These are phyloP conservation scores for Boletellus emodensis DNA, from an alignment of 768 basidiomycete species.

Conservation along the genomic window DNA sequence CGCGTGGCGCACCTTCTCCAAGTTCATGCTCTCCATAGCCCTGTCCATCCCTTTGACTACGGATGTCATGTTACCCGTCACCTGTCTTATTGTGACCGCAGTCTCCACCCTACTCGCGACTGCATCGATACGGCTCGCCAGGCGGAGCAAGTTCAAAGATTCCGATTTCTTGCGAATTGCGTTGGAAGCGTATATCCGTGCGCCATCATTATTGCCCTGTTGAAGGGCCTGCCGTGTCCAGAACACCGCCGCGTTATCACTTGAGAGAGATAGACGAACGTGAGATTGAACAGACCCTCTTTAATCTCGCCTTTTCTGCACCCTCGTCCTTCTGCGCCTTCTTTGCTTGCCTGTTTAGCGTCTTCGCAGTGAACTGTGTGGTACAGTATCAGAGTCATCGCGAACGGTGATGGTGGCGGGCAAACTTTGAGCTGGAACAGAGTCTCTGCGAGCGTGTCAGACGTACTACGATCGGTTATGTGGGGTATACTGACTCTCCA, in stretches of 20 bases:
- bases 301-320: constrained; percentile 81
- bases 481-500: constrained; percentile 70
- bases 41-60: constrained; percentile 98
- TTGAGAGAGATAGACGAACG: background rate
- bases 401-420: constrained; percentile 7
- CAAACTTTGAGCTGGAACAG: constrained; percentile 97
- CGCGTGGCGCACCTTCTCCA: constrained; percentile 70
- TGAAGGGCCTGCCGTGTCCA: constrained; percentile 69
- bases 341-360: constrained; percentile 89
- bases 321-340: constrained; percentile 97
- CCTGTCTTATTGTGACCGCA: constrained; percentile 95
- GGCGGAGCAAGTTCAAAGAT: constrained; percentile 81
- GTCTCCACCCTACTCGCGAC: constrained; percentile 97
- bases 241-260: background rate
- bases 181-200: constrained; percentile 96
- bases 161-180: constrained; percentile 99
- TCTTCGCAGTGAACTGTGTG: constrained; percentile 93
- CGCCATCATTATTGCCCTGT: constrained; percentile 95
- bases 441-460: constrained; percentile 58
- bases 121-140: constrained; percentile 92
- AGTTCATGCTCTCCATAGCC: constrained; percentile 99
- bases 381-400: constrained; percentile 10
- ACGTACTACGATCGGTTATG: background rate
- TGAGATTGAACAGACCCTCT: constrained; percentile 62
- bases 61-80: constrained; percentile 94